phyloP scores from a whole-genome alignment of 768 basidiomycete genomes.

The Candolleomyces eurysporus region DNA sequence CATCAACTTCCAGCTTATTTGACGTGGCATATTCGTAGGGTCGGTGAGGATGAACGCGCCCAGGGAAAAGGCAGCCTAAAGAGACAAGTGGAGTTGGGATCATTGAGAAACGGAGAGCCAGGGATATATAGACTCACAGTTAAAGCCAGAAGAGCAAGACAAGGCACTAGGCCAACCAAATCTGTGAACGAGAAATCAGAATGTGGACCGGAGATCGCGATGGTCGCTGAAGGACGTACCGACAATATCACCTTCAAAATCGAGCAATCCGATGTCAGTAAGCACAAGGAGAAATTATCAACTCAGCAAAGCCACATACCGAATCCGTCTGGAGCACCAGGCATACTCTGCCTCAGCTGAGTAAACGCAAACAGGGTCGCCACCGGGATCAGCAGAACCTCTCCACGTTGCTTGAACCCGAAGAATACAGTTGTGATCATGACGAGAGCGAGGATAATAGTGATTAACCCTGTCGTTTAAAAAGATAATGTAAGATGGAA shows the following conservation, averaged over 20 bases:
- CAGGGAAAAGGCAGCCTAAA: constrained; percentile 19
- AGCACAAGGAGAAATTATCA: not conserved
- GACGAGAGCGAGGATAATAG: constrained; percentile 21
- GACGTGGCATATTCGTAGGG: constrained; percentile 15
- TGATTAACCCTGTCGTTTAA: constrained; percentile 18
- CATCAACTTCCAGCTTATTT: constrained; percentile 16
- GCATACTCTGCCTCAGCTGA: constrained; percentile 21
- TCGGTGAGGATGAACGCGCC: constrained; percentile 20
- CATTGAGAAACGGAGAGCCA: not conserved
- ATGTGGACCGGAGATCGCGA: not conserved
- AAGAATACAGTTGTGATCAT: constrained; percentile 26
- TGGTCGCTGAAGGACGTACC: constrained; percentile 4
- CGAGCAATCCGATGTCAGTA: not conserved
- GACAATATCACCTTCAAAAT: constrained; percentile 15
- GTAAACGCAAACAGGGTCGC: constrained; percentile 26
- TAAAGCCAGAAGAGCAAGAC: constrained; percentile 20
- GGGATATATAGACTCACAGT: constrained; percentile 13
- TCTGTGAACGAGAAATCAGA: constrained; percentile 7
- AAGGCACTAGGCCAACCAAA: constrained; percentile 21
- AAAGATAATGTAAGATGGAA: not conserved
- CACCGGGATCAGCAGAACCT: constrained; percentile 25
- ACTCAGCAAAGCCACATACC: constrained; percentile 9
- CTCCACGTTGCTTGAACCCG: constrained; percentile 21
- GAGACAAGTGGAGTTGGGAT: not conserved
- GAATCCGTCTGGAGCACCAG: constrained; percentile 21